Base-by-base conservation (phyloP, 2,329 filamentous ascomycete species). In the Grosmannia clavigera region DNA sequence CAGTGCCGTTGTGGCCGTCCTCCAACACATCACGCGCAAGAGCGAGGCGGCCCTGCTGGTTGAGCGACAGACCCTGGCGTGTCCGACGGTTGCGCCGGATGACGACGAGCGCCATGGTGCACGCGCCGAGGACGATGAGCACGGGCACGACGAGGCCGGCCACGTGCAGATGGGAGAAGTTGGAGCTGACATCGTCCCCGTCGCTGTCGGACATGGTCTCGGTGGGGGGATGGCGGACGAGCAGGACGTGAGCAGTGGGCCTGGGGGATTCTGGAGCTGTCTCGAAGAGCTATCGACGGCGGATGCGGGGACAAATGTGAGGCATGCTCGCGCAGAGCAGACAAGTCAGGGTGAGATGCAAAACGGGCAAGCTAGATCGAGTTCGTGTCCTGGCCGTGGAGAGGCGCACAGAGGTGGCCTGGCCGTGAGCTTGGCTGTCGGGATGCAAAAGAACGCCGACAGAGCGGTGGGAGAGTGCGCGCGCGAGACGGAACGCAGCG, bases 31-130 rank as follows among this genome's bases (percentile, higher is more conserved):
- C 62, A 2, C 60, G 61, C 48, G 61, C 57, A 1, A 62, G 60
- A 5, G 62, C 62, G 12, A 56, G 48, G 1, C 60, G 60, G 48
- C 62, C 61, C n/a, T 63, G 62, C 2, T 57, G 62, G 38, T 60
- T 51, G n/a, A 62, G 58, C 4, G 35, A 12, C 25, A 63, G 31
- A 1, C 50, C 58, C 5, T n/a, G n/a, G 16, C 60, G 55, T 14
- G 19, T 35, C 31, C 19, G 48, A n/a, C 35, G 57, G 27, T 27
- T 35, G 3, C 57, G 48, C 7, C 61, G 60, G 1, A 57, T 33
- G 22, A 62, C n/a, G 51, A 51, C 35, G 25, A 60, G 1, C n/a
- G 50, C 52, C 7, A 55, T 6, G 33, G 58, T 14, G 51, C 33
- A 27, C 33, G 63, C 48, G 52, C 19, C 52, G 22, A 29, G 22